Evolutionary conservation across 2,329 filamentous ascomycete species (phyloP).

Genomic region (Alternaria sp.): DNA sequence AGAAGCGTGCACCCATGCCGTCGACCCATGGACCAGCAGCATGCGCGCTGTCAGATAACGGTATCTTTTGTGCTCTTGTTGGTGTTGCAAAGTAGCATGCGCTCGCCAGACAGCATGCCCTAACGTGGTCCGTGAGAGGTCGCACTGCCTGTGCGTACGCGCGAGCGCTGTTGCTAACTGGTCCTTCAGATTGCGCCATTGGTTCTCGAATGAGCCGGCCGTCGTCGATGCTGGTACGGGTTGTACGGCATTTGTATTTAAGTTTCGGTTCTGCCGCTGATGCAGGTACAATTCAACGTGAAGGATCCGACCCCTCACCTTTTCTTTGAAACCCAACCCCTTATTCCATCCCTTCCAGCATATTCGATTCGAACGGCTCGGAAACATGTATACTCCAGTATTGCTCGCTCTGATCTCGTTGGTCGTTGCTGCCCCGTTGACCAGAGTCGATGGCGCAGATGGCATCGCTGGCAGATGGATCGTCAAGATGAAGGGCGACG

Average conservation of each 20-base stretch:
- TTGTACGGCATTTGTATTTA: neutral
- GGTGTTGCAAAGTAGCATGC: neutral
- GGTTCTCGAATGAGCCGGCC: neutral
- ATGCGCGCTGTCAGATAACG: neutral
- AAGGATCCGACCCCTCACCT: neutral
- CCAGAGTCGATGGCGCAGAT: neutral
- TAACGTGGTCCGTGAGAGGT: neutral
- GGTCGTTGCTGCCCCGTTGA: neutral
- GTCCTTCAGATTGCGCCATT: neutral
- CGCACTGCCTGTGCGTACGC: slow-evolving; percentile 4
- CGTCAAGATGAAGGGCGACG: slow-evolving; percentile 51
- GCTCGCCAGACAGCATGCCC: neutral
- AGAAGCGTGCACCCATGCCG: neutral
- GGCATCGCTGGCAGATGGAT: slow-evolving; percentile 28
- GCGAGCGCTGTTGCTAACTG: neutral
- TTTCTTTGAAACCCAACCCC: neutral
- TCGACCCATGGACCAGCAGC: neutral
- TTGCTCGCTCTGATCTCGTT: neutral
- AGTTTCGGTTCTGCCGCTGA: neutral
- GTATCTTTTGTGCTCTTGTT: neutral
- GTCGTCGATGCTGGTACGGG: neutral
- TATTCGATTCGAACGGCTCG: neutral
- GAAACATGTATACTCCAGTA: neutral
- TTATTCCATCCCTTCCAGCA: neutral
- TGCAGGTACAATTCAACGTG: neutral